Conservation (phyloP, 140 eudicot genomes). For the Artemisia princeps region DNA sequence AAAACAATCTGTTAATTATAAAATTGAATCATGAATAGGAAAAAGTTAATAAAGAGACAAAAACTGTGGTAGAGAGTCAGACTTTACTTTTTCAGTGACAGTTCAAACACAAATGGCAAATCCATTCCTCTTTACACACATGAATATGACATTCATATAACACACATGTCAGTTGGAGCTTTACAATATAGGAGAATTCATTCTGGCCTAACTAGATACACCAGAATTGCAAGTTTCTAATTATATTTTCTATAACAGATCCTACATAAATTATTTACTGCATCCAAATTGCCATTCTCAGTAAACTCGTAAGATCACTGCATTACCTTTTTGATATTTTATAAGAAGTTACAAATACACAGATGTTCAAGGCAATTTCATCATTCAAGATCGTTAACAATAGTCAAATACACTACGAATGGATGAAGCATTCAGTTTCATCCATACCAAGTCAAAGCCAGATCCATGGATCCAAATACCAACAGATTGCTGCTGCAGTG, state of each 20-base stretch:
- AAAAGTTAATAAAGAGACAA: not conserved
- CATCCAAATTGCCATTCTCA: not conserved
- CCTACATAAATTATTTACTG: slow-evolving; percentile 6
- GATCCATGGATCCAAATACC: not conserved
- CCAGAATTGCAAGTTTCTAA: slow-evolving; percentile 13
- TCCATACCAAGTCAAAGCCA: slow-evolving; percentile 8
- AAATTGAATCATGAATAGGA: slow-evolving; percentile 2
- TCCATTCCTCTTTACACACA: not conserved
- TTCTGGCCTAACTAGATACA: not conserved
- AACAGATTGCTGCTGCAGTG: not conserved
- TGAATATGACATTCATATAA: not conserved
- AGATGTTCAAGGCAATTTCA: slow-evolving; percentile 24
- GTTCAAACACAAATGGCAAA: not conserved
- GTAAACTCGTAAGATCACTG: not conserved
- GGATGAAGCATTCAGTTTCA: not conserved
- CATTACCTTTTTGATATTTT: slow-evolving; percentile 10
- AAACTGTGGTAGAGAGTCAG: not conserved
- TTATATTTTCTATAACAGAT: slow-evolving; percentile 7
- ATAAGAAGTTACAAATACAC: not conserved
- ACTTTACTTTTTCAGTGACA: slow-evolving; percentile 3
- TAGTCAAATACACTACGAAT: slow-evolving; percentile 1
- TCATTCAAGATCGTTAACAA: not conserved
- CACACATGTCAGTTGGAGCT: slow-evolving; percentile 4
- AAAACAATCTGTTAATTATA: slow-evolving; percentile 16
- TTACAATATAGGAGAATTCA: not conserved